Conservation (phyloP, 257 asterid species). For the Mitragyna speciosa region DNA sequence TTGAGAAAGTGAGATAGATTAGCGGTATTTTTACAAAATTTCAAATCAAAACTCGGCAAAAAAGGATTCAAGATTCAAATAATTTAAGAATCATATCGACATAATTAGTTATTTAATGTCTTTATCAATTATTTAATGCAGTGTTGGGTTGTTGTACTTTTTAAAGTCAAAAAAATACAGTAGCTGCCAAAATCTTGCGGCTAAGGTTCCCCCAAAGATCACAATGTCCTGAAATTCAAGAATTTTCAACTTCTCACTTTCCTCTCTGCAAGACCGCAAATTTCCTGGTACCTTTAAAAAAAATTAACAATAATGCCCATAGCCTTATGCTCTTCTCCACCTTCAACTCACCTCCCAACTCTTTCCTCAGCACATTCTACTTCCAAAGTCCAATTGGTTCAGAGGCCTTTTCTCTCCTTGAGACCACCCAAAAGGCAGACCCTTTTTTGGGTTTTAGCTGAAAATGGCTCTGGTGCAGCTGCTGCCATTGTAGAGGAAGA, state of each 20-base stretch:
- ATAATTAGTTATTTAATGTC: no score
- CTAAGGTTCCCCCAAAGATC: slow-evolving; percentile 29
- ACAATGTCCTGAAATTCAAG: slow-evolving; percentile 21
- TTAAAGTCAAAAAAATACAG: slow-evolving; percentile 4
- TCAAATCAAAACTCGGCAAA: no score
- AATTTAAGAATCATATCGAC: no score
- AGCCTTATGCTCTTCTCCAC: slow-evolving; percentile 54
- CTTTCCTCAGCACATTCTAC: slow-evolving; percentile 33
- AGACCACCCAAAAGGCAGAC: slow-evolving; percentile 31
- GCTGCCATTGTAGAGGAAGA: slow-evolving; percentile 34
- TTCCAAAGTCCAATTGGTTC: slow-evolving; percentile 32
- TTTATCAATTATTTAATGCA: no score
- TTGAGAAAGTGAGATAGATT: no score
- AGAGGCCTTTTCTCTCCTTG: slow-evolving; percentile 30
- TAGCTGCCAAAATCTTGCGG: slow-evolving; percentile 33
- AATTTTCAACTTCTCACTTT: neutral
- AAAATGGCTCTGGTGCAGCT: slow-evolving; percentile 48
- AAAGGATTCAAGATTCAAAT: no score
- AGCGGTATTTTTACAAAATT: no score
- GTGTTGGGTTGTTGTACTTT: no score
- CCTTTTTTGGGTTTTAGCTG: slow-evolving; percentile 31
- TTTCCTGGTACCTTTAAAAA: neutral
- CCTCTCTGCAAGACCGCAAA: neutral
- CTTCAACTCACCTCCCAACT: slow-evolving; percentile 47
- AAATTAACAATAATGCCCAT: slow-evolving; percentile 36